Conservation (phyloP, 2,329 filamentous ascomycete species). For the Conoideocrella luteorostrata region DNA sequence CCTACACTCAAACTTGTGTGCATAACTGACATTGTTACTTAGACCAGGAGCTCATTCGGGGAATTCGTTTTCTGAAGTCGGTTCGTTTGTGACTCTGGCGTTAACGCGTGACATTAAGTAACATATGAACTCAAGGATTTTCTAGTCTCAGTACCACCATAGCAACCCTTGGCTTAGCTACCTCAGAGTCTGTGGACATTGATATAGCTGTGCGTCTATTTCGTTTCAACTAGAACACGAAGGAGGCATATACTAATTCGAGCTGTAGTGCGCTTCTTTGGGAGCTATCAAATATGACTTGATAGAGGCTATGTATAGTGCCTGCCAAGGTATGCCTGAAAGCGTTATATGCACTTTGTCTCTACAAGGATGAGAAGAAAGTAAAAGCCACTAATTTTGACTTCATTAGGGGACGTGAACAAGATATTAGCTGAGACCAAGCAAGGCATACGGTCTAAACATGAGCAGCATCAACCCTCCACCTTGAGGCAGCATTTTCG, state of each 20-base stretch:
- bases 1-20: constrained; percentile 10
- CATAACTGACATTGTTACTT: constrained; percentile 4
- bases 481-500: constrained; percentile 46
- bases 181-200: constrained; percentile 51
- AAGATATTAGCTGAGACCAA: background rate
- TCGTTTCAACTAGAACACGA: no score
- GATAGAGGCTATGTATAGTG: constrained; percentile 49
- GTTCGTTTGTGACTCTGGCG: constrained; percentile 19
- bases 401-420: background rate
- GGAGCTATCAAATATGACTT: constrained; percentile 68
- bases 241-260: background rate
- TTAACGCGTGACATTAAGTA: constrained; percentile 3
- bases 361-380: no score
- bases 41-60: constrained; percentile 30
- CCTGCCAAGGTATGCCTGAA: constrained; percentile 41
- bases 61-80: constrained; percentile 21
- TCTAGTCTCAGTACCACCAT: constrained; percentile 67
- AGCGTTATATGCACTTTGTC: no score
- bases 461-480: background rate
- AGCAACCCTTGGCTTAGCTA: constrained; percentile 53
- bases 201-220: constrained; percentile 60
- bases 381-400: background rate
- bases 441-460: background rate
- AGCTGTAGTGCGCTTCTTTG: constrained; percentile 64
- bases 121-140: constrained; percentile 47